A percentile compares a stretch with the other conserved stretches of the same genome.
phyloP scores from a whole-genome alignment of 73 alveolate genomes.

The Paramecium octaurelia region DNA sequence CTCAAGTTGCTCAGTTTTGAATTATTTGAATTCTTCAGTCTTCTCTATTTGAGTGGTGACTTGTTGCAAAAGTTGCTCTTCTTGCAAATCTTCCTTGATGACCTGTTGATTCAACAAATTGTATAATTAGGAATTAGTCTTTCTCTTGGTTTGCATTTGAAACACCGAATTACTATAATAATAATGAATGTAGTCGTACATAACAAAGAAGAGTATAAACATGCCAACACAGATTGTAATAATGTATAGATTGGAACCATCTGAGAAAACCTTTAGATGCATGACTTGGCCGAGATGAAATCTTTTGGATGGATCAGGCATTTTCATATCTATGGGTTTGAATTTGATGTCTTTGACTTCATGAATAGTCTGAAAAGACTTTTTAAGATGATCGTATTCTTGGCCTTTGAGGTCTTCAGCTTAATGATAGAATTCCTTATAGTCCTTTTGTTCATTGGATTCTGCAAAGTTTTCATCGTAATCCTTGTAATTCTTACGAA shows the following conservation, averaged over 20 bases:
- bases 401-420: background rate
- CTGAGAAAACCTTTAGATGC: constrained; percentile 12
- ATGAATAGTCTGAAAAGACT: constrained; percentile 39
- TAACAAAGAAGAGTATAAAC: background rate
- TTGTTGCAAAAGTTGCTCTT: background rate
- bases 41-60: background rate
- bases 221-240: background rate
- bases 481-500: background rate
- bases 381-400: constrained; percentile 37
- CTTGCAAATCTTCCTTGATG: background rate
- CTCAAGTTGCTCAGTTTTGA: background rate
- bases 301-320: constrained; percentile 56
- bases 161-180: background rate
- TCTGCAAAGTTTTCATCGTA: constrained; percentile 27
- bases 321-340: constrained; percentile 51
- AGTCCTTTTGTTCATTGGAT: background rate
- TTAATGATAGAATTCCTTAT: background rate
- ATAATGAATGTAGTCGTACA: background rate
- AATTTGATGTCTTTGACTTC: constrained; percentile 37
- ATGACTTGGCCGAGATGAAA: background rate
- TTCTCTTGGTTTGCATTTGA: background rate
- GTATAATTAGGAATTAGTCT: background rate
- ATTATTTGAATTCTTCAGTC: background rate
- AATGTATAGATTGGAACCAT: constrained; percentile 17
- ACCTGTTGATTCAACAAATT: background rate